These are phyloP conservation scores for Phialophora macrospora DNA, from an alignment of 2,329 filamentous ascomycete genomes.

Conservation along the genomic window DNA sequence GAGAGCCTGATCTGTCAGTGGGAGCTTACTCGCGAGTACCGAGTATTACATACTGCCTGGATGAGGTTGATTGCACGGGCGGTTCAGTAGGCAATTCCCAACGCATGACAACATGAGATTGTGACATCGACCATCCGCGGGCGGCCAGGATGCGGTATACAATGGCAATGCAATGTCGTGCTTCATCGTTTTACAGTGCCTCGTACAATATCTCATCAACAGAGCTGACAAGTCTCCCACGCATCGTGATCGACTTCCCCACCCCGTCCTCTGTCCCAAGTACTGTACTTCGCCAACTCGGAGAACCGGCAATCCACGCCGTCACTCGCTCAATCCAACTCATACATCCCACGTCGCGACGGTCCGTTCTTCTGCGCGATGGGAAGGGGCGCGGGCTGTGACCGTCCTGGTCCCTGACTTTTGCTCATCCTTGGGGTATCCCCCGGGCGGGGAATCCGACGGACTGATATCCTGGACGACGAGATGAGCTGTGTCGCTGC, in stretches of 20 bases:
- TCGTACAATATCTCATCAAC: constrained; percentile 14
- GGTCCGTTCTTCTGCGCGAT: constrained; percentile 21
- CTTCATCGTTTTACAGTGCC: not conserved
- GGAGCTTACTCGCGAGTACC: no score
- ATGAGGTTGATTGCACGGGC: constrained; percentile 25
- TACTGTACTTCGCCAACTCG: constrained; percentile 13
- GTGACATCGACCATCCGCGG: no score
- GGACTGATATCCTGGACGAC: no score
- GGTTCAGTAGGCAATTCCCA: constrained; percentile 24
- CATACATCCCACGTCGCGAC: constrained; percentile 23
- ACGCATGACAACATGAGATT: constrained; percentile 6
- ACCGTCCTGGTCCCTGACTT: no score
- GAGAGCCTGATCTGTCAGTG: no score
- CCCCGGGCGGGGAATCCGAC: no score
- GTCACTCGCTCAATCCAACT: constrained; percentile 2
- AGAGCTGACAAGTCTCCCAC: not conserved
- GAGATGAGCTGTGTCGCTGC: no score
- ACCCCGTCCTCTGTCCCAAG: not conserved
- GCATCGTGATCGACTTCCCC: constrained; percentile 26
- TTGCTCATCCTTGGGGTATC: no score
- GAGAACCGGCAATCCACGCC: constrained; percentile 5
- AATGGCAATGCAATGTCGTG: no score
- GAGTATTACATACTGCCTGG: no score
- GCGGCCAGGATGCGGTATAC: no score
- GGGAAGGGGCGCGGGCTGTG: not conserved